phyloP scores from a whole-genome alignment of 1,284 basidiomycete genomes.

The Chondrostereum purpureum region DNA sequence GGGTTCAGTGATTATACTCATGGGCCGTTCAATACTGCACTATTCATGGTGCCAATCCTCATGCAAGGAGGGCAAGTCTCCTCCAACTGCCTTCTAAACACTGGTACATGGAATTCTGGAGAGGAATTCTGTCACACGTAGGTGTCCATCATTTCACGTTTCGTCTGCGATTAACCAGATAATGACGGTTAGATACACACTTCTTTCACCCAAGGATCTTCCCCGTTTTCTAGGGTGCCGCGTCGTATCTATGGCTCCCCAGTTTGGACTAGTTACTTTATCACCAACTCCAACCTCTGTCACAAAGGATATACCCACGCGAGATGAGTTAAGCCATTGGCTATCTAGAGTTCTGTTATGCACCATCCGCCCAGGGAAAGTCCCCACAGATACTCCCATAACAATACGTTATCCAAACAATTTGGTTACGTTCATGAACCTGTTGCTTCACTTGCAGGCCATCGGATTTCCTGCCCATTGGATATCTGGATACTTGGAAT shows the following conservation, averaged over 20 bases:
- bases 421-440: constrained; percentile 26
- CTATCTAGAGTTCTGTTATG: constrained; percentile 31
- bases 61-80: constrained; percentile 21
- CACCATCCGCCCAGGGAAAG: constrained; percentile 25
- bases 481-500: constrained; percentile 28
- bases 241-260: constrained; percentile 13
- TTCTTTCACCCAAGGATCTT: constrained; percentile 21
- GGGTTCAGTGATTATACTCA: constrained; percentile 30
- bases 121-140: constrained; percentile 26
- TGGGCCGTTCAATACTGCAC: constrained; percentile 24
- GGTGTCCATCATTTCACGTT: too few species aligned
- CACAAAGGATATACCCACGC: constrained; percentile 23
- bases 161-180: too few species aligned
- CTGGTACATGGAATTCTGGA: constrained; percentile 21
- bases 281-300: constrained; percentile 17
- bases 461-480: constrained; percentile 30
- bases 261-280: constrained; percentile 14
- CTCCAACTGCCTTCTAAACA: constrained; percentile 26
- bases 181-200: too few species aligned
- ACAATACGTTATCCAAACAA: constrained; percentile 30
- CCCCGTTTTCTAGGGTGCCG: constrained; percentile 23
- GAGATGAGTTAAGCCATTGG: constrained; percentile 28
- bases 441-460: constrained; percentile 29
- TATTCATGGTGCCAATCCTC: constrained; percentile 22
- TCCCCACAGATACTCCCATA: constrained; percentile 19